A percentile compares a stretch with the other conserved stretches of the same genome.
Evolutionary conservation across 176 grass and related monocot genomes (phyloP).

Genomic region (Themeda triandra): DNA sequence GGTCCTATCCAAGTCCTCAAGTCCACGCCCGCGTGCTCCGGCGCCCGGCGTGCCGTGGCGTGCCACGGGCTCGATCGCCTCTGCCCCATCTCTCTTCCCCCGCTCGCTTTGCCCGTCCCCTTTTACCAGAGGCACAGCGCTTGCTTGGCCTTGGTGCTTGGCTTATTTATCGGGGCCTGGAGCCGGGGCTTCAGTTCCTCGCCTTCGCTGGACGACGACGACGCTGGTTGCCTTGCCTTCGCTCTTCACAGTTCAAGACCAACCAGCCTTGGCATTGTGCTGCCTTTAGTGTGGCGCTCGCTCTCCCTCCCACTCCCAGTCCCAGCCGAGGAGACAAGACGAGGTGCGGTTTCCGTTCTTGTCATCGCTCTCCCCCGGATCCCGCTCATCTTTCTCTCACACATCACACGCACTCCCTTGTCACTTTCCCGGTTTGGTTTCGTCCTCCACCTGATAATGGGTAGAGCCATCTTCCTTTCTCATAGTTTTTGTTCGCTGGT

Average conservation of each 20-base stretch:
- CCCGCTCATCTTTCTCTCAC: not conserved
- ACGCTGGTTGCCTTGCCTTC: too few species aligned
- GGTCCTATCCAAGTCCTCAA: not conserved
- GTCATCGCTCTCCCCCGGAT: not conserved
- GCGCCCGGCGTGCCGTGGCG: slow-evolving; percentile 14
- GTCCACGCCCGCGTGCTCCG: slow-evolving; percentile 28
- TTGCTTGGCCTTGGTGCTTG: not conserved
- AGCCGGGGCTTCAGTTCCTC: not conserved
- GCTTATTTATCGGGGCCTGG: slow-evolving; percentile 4
- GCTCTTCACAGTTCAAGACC: not conserved
- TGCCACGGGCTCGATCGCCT: not conserved
- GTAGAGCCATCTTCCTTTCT: not conserved
- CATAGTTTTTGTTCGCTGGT: not conserved
- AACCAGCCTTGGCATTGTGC: not conserved
- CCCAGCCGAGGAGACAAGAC: not conserved
- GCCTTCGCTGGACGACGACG: not conserved
- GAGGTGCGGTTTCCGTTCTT: slow-evolving; percentile 17
- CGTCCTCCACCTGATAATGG: not conserved
- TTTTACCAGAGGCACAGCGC: slow-evolving; percentile 11
- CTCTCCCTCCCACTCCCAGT: not conserved
- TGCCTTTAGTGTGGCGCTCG: not conserved
- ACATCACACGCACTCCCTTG: not conserved
- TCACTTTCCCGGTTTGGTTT: not conserved
- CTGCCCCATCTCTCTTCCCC: not conserved
- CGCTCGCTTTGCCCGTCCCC: not conserved